Percentiles rank a stretch among this genome's conserved stretches.
These are phyloP conservation scores for Urochloa ruziziensis DNA, from an alignment of 176 grass and related monocot genomes.

Conservation along the genomic window DNA sequence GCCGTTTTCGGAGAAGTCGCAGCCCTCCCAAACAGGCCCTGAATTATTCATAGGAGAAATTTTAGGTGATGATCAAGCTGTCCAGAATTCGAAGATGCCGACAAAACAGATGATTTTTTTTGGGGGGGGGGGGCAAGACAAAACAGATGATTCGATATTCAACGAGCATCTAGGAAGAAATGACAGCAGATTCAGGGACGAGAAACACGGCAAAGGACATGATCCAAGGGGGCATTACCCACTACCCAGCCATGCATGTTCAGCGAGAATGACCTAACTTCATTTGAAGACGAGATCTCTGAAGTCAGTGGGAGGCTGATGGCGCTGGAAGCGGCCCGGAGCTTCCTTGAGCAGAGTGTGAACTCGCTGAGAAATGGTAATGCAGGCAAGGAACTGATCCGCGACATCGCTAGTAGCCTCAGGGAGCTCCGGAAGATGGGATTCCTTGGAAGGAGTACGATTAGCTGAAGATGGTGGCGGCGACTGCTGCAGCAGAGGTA, in stretches of 20 bases:
- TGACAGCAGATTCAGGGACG: background rate
- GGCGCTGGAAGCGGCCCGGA: conserved; percentile 63
- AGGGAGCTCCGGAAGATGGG: conserved; percentile 54
- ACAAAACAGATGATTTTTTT: no score
- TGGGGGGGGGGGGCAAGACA: no score
- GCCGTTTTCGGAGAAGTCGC: no score
- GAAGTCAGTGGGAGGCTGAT: conserved; percentile 52
- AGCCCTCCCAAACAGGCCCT: no score
- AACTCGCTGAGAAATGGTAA: conserved; percentile 68
- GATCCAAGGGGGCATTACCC: conserved; percentile 28
- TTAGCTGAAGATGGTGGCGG: background rate
- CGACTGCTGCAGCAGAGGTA: background rate
- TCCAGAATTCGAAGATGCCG: conserved; percentile 32
- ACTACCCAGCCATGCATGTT: conserved; percentile 17
- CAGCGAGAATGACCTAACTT: conserved; percentile 36
- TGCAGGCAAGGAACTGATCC: conserved; percentile 52
- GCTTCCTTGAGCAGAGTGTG: conserved; percentile 71
- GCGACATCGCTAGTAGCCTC: conserved; percentile 59
- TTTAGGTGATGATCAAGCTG: no score
- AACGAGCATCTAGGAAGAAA: conserved; percentile 27
- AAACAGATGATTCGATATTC: background rate
- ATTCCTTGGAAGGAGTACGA: conserved; percentile 38
- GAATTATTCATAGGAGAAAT: no score
- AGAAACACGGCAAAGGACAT: background rate
- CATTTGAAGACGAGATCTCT: conserved; percentile 53